These are phyloP conservation scores for Sugiyamaella pinicola DNA, from an alignment of 1,139 yeast genomes.

Conservation along the genomic window DNA sequence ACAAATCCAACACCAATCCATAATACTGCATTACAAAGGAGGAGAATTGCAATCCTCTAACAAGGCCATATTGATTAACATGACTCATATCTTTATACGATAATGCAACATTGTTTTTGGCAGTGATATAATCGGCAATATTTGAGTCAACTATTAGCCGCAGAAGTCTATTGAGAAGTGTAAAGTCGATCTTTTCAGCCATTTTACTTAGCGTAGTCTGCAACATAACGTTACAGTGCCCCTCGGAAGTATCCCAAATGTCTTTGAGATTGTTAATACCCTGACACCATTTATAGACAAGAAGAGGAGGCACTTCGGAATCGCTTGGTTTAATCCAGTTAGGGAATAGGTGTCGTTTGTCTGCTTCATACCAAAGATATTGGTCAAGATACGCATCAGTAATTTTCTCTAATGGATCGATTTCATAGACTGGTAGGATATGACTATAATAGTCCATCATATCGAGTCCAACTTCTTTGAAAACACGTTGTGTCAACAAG, in stretches of 20 bases:
- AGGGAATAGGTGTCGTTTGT: constrained; percentile 83
- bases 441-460: constrained; percentile 92
- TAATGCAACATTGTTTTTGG: constrained; percentile 81
- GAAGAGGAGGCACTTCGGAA: constrained; percentile 86
- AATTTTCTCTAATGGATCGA: constrained; percentile 91
- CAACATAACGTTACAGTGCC: constrained; percentile 81
- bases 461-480: constrained; percentile 83
- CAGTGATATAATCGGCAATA: constrained; percentile 91
- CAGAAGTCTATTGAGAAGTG: constrained; percentile 77
- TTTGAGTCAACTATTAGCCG: constrained; percentile 84
- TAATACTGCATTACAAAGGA: constrained; percentile 89
- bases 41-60: constrained; percentile 87
- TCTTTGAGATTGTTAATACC: constrained; percentile 80
- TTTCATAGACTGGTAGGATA: constrained; percentile 79
- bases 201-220: constrained; percentile 71
- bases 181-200: constrained; percentile 85
- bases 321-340: constrained; percentile 97
- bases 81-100: constrained; percentile 95
- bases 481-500: constrained; percentile 83
- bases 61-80: constrained; percentile 82
- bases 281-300: constrained; percentile 93
- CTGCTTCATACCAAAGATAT: constrained; percentile 95
- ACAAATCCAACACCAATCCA: constrained; percentile 79
- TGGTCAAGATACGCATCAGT: constrained; percentile 97
- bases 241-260: constrained; percentile 77